Base-by-base conservation (phyloP, 2,329 filamentous ascomycete species). In the Escovopsis sp. region DNA sequence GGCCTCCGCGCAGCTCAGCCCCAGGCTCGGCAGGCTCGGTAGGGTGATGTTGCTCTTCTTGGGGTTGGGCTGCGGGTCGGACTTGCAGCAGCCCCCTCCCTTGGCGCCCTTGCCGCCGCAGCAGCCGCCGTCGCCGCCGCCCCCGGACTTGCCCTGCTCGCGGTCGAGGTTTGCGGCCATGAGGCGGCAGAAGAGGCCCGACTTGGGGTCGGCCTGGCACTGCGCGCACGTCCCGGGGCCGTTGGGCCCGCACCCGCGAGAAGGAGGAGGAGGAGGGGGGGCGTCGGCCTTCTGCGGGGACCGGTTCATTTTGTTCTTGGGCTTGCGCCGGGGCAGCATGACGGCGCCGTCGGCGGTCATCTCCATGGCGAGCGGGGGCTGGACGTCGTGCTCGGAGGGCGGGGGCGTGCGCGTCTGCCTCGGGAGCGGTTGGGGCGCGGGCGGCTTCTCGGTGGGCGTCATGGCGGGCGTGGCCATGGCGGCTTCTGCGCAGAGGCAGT, bases 171-270 rank as follows among this genome's bases (percentile, higher is more conserved):
- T 80, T 46, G 83, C 83, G 20, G 84, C 82, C 40, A 89, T 74
- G 10, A 83, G 81, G 47, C 84, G 81, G 61, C 84, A 91, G 65
- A 91, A 91, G 32, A 88, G 73, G 2, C 82, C 84, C 3, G 84
- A 85, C 55, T 81, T 80, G 14, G 84, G 83, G 55, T 89, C 84
- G 2, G 76, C 68, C 45, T 81, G 71, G 55, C 84, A 91, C 61
- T 89, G 83, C 4, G 80, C 74, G 55, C 84, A 91, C 13, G 80
- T 83, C 9, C 84, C 84, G 0, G 84, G 84, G 0, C 82, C 83
- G 41, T 80, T 80, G 32, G 74, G 68, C 24, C 81, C 73, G 44
- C 74, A 79, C 30, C 68, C 63, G 27, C 68, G 63, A 1, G 39
- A 38, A 27, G 41, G n/a, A 10, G 43, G 27, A 9, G 34, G 63